Base-by-base conservation (phyloP, 768 basidiomycete species). In the Tricholoma furcatifolium region DNA sequence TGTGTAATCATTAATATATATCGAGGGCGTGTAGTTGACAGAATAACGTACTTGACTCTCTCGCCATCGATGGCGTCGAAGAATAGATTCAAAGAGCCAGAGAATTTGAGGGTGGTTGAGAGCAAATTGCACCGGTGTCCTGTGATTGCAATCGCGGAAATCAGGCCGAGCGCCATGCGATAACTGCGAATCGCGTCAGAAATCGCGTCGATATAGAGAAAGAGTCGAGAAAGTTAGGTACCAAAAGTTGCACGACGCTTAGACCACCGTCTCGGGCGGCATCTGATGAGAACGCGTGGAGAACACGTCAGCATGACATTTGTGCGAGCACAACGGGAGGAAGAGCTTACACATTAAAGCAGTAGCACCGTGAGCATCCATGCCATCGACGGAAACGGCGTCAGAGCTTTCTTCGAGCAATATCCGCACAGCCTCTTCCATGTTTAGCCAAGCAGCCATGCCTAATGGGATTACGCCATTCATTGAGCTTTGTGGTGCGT, bases 361-460 rank as follows among this genome's bases (percentile, higher is more conserved):
- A 23, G 89, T 92, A 20, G 86, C 88, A 6, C 87, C 87, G 61
- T 86, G 82, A 20, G 79, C 70, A 62, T 92, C 89, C 73, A 83
- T 80, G 30, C 83, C 87, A 58, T 91, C 85, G 3, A 90, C 87
- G 6, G 84, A 78, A 20, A 91, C 81, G 20, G 79, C 65, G 39
- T 82, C 84, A 2, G 72, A 67, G 59, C 84, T 85, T 24, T 73
- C 77, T 42, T 87, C 81, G 21, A 91, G 76, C n/a, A 91, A 70
- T 38, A 83, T 60, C 50, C 73, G 73, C n/a, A 91, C 85, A 21
- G 73, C 76, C 14, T 78, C 68, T 10, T 80, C 78, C 66, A 80
- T 70, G 60, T 89, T 84, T 17, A 91, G 75, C 87, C 88, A 91
- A 1, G 88, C 83, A 6, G 88, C 87, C 75, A 89, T 82, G 4